A percentile compares a stretch with the other conserved stretches of the same genome.
Evolutionary conservation across 306 rosid genomes (phyloP).

Genomic region (Calophaca sinica): DNA sequence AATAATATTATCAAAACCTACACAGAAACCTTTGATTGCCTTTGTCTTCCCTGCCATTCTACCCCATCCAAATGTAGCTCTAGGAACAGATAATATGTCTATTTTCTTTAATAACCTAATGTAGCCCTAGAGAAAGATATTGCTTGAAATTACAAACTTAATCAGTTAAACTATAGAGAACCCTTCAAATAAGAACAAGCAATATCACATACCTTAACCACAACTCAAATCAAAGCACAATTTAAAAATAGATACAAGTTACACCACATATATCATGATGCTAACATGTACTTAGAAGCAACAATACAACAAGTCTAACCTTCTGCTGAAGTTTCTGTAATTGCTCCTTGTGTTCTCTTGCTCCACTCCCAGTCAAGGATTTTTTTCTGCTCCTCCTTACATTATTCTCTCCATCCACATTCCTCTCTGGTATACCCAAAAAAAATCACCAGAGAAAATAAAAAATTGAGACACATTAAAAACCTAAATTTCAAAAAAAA

Average conservation of each 20-base stretch:
- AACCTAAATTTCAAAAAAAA: neutral
- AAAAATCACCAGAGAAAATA: conserved; percentile 24
- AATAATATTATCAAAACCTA: conserved; percentile 33
- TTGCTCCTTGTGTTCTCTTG: conserved; percentile 73
- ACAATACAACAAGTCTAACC: conserved; percentile 48
- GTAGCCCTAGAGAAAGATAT: neutral
- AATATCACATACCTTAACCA: conserved; percentile 22
- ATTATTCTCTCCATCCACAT: conserved; percentile 44
- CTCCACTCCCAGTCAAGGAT: conserved; percentile 52
- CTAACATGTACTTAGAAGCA: conserved; percentile 12
- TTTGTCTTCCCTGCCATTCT: neutral
- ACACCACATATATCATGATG: conserved; percentile 9
- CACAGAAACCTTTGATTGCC: conserved; percentile 3
- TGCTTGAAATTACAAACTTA: conserved; percentile 10
- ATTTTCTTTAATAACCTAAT: conserved; percentile 11
- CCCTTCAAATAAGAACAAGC: conserved; percentile 34
- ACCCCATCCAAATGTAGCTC: neutral
- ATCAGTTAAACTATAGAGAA: neutral
- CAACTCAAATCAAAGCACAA: neutral
- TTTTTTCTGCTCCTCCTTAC: conserved; percentile 43
- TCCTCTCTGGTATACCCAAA: conserved; percentile 45
- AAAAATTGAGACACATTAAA: neutral
- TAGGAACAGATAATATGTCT: neutral
- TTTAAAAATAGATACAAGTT: conserved; percentile 13
- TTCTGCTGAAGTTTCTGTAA: conserved; percentile 69